Percentiles rank a stretch among this genome's conserved stretches.
phyloP scores from a whole-genome alignment of 2,329 filamentous ascomycete species.

The Apiospora pterosperma region DNA sequence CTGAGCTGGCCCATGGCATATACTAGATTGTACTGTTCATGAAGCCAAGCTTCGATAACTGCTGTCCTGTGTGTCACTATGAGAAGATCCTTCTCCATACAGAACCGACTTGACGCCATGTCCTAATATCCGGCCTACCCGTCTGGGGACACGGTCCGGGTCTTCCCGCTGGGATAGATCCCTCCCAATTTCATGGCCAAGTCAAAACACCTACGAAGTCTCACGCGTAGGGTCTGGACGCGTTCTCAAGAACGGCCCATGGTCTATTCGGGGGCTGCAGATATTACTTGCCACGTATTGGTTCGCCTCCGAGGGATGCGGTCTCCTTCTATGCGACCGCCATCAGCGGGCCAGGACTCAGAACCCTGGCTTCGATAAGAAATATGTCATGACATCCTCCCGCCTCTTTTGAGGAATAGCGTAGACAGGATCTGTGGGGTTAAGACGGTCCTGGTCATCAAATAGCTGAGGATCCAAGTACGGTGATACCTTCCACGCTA shows the following conservation, averaged over 20 bases:
- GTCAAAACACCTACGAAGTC: background rate
- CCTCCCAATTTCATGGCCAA: background rate
- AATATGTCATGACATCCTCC: constrained; percentile 63
- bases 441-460: constrained; percentile 67
- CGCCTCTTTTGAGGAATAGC: constrained; percentile 72
- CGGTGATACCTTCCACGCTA: constrained; percentile 38
- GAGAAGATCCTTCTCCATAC: background rate
- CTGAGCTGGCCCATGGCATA: constrained; percentile 2
- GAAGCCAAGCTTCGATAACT: background rate
- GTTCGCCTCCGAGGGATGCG: constrained; percentile 25
- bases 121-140: constrained; percentile 3
- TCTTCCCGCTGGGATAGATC: constrained; percentile 3
- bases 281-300: constrained; percentile 22
- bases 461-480: constrained; percentile 60
- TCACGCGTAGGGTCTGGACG: constrained; percentile 1
- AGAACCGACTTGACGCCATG: background rate
- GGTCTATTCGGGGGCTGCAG: background rate
- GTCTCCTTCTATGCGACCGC: constrained; percentile 29
- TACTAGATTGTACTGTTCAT: background rate
- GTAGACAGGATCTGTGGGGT: constrained; percentile 77
- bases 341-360: constrained; percentile 30
- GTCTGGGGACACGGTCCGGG: constrained; percentile 5
- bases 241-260: background rate
- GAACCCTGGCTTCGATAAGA: constrained; percentile 55
- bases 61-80: constrained; percentile 6